Base-by-base conservation (phyloP, 1,284 basidiomycete genomes). In the Afroboletus lepidellus region DNA sequence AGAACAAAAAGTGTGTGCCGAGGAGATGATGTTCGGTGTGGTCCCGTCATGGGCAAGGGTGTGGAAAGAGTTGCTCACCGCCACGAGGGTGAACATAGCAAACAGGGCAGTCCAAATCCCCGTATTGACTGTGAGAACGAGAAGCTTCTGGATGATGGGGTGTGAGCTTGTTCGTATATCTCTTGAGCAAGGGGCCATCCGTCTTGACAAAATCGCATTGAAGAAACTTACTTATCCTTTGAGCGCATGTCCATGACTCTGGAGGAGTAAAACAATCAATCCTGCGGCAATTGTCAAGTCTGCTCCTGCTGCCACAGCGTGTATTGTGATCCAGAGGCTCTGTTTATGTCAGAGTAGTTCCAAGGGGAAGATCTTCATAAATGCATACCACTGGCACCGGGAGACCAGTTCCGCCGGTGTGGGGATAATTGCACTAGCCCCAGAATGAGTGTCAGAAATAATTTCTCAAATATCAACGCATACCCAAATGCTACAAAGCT, bases 51-150 rank as follows among this genome's bases (percentile, higher is more conserved):
- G 34, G n/a, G 20, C 9, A 8, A 20, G 9, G 12, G 4, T 16
- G 7, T 12, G 4, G 12, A 33, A 18, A 5, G n/a, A 25, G 24
- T n/a, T 21, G 23, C 47, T 39, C 25, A 54, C 52, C 11, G 43
- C 1, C 16, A 60, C 21, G 18, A 58, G 44, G 20, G 48, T 46
- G 9, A 46, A n/a, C 7, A 43, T 16, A 8, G 34, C 48, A 44
- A 51, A 51, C 12, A 56, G 7, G 23, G 46, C 48, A 12, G 50
- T 56, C 56, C 53, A 59, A 15, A 50, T 27, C 11, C 48, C 43
- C 7, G 46, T 49, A 33, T 59, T 49, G 41, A 59, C 38, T 11
- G 58, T 55, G 42, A 51, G 33, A 41, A 60, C 11, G 25, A 51
- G 30, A 18, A 53, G 41, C 27, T 29, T 50, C 20, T 49, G 48